Percentiles rank a stretch among this genome's conserved stretches.
phyloP scores from a whole-genome alignment of 2,329 filamentous ascomycete species.

The Hypocreales sp. region DNA sequence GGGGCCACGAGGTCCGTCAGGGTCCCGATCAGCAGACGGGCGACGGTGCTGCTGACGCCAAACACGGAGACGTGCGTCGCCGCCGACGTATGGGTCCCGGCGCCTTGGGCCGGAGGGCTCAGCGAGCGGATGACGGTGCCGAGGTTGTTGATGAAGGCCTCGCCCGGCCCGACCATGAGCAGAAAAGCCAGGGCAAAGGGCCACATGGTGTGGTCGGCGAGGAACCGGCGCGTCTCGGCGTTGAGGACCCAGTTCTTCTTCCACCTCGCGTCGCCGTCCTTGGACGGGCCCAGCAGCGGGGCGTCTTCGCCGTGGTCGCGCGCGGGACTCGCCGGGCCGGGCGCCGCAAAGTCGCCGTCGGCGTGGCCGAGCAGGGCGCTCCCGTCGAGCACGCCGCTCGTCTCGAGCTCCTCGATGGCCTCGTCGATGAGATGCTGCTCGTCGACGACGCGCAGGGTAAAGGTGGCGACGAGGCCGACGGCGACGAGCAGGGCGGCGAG shows the following conservation, averaged over 20 bases:
- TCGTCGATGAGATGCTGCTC: constrained; percentile 81
- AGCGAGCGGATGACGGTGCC: constrained; percentile 86
- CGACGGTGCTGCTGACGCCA: constrained; percentile 77
- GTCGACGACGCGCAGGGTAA: constrained; percentile 64
- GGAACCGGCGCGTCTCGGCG: constrained; percentile 72
- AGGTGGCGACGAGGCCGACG: constrained; percentile 58
- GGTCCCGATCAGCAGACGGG: constrained; percentile 76
- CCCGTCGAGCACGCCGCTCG: constrained; percentile 67
- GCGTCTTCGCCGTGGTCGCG: constrained; percentile 31
- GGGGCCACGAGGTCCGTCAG: constrained; percentile 77
- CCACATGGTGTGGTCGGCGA: constrained; percentile 91
- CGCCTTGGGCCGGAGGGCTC: constrained; percentile 38
- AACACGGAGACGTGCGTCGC: constrained; percentile 89
- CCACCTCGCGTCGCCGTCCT: constrained; percentile 34
- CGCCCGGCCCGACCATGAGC: constrained; percentile 84
- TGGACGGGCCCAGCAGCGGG: constrained; percentile 20
- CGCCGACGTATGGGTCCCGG: constrained; percentile 38
- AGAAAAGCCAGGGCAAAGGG: constrained; percentile 82
- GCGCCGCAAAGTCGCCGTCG: constrained; percentile 45
- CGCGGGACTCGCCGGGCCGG: constrained; percentile 27
- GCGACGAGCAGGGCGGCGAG: constrained; percentile 54
- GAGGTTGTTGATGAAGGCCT: constrained; percentile 95
- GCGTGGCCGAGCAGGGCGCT: constrained; percentile 52
- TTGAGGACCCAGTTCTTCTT: constrained; percentile 90
- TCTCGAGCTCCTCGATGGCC: constrained; percentile 78